These are phyloP conservation scores for Xenoacremonium recifei DNA, from an alignment of 2,329 filamentous ascomycete genomes.

Conservation along the genomic window DNA sequence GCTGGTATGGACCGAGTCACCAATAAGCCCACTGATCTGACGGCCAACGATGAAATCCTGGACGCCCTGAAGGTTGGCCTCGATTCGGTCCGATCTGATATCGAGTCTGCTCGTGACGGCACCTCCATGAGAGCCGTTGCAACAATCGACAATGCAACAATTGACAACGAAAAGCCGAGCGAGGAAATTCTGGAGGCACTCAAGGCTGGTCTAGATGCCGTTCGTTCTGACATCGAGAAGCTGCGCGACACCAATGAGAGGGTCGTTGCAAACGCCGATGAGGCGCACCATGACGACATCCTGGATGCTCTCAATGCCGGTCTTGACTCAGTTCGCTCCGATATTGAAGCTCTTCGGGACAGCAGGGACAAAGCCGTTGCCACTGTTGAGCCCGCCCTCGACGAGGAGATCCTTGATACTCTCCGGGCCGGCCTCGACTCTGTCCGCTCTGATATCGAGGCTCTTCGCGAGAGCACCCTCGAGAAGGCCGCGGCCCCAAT, in stretches of 20 bases:
- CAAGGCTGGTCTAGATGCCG: slow-evolving; percentile 70
- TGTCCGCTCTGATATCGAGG: slow-evolving; percentile 69
- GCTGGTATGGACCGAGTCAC: slow-evolving; percentile 73
- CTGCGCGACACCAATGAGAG: slow-evolving; percentile 64
- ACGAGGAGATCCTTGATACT: slow-evolving; percentile 80
- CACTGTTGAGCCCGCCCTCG: slow-evolving; percentile 68
- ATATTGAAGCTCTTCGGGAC: slow-evolving; percentile 71
- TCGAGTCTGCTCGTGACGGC: slow-evolving; percentile 64
- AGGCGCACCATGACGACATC: slow-evolving; percentile 77
- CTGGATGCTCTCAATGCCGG: slow-evolving; percentile 76
- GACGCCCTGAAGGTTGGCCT: slow-evolving; percentile 84
- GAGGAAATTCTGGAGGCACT: slow-evolving; percentile 85
- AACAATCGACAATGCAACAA: slow-evolving; percentile 42
- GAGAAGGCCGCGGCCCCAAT: slow-evolving; percentile 60
- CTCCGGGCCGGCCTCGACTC: slow-evolving; percentile 74
- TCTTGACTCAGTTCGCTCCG: slow-evolving; percentile 65
- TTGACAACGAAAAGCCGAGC: slow-evolving; percentile 27
- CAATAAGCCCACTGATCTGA: slow-evolving; percentile 79
- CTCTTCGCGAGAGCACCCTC: slow-evolving; percentile 67
- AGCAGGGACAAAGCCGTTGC: slow-evolving; percentile 52
- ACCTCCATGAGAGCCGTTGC: slow-evolving; percentile 46
- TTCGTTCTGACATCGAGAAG: slow-evolving; percentile 73
- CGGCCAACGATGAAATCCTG: slow-evolving; percentile 84
- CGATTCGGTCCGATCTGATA: slow-evolving; percentile 71
- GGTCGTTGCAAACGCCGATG: slow-evolving; percentile 61